Percentiles rank a stretch among this genome's conserved stretches.
Conservation (phyloP, 2,329 filamentous ascomycete species). For the Periconia sp. region DNA sequence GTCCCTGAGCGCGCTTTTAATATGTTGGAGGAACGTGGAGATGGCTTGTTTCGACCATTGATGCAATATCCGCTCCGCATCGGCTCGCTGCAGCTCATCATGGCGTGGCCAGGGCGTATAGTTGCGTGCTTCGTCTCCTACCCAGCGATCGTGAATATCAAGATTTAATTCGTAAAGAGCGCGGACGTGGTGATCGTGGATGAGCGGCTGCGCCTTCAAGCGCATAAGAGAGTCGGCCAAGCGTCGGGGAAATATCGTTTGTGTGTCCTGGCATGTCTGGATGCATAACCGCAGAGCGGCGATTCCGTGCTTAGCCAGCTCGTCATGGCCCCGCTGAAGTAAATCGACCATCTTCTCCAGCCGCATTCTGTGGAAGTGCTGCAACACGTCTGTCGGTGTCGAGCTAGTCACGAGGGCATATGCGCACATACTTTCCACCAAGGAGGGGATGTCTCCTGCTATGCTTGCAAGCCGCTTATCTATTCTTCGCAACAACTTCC, state of each 20-base stretch:
- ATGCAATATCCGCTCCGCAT: conserved; percentile 45
- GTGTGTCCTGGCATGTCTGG: conserved; percentile 74
- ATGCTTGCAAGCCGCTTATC: conserved; percentile 54
- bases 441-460: conserved; percentile 43
- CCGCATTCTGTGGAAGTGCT: conserved; percentile 75
- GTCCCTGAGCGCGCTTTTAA: conserved; percentile 60
- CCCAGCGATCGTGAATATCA: conserved; percentile 78
- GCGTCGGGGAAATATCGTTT: conserved; percentile 71
- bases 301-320: conserved; percentile 58
- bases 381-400: conserved; percentile 74
- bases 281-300: conserved; percentile 73
- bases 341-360: conserved; percentile 66
- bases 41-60: conserved; percentile 46
- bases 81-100: conserved; percentile 60
- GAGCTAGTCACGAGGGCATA: conserved; percentile 81
- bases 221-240: conserved; percentile 69
- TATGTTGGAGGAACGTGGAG: conserved; percentile 54
- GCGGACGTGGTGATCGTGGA: conserved; percentile 70
- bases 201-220: conserved; percentile 69
- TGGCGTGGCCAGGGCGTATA: conserved; percentile 88
- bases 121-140: conserved; percentile 76
- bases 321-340: conserved; percentile 54
- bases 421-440: conserved; percentile 76
- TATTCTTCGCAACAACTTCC: conserved; percentile 65
- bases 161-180: conserved; percentile 70